Conservation (phyloP, 768 basidiomycete species). For the Lanmaoa pseudosensibilis region DNA sequence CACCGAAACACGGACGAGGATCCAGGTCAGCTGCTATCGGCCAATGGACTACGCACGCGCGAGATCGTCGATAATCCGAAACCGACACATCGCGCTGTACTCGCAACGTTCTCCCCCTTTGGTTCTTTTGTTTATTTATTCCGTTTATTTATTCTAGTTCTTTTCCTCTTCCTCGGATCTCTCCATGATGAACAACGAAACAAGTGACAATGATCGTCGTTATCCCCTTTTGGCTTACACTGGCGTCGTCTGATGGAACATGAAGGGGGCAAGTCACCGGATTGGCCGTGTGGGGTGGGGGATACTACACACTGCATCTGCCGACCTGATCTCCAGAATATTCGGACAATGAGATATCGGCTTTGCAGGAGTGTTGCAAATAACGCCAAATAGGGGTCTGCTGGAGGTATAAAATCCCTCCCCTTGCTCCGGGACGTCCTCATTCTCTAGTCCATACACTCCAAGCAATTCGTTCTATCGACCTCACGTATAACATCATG, state of each 20-base stretch:
- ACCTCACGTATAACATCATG: background rate
- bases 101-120: too few species aligned
- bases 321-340: background rate
- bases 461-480: background rate
- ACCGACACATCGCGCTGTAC: background rate
- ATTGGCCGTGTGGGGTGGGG: background rate
- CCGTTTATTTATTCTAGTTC: too few species aligned
- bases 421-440: background rate
- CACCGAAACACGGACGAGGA: background rate
- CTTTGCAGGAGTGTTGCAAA: background rate
- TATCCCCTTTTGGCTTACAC: background rate
- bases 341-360: background rate
- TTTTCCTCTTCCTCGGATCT: background rate
- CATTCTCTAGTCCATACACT: background rate
- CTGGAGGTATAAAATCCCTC: slow-evolving; percentile 2
- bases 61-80: background rate
- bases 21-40: background rate
- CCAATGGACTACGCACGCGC: too few species aligned
- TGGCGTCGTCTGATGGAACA: background rate
- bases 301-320: background rate
- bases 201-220: background rate
- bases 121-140: too few species aligned
- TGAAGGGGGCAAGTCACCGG: too few species aligned
- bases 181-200: background rate
- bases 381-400: slow-evolving; percentile 1